phyloP scores from a whole-genome alignment of 1,139 yeast genomes.

The Martiniozyma asiatica region DNA sequence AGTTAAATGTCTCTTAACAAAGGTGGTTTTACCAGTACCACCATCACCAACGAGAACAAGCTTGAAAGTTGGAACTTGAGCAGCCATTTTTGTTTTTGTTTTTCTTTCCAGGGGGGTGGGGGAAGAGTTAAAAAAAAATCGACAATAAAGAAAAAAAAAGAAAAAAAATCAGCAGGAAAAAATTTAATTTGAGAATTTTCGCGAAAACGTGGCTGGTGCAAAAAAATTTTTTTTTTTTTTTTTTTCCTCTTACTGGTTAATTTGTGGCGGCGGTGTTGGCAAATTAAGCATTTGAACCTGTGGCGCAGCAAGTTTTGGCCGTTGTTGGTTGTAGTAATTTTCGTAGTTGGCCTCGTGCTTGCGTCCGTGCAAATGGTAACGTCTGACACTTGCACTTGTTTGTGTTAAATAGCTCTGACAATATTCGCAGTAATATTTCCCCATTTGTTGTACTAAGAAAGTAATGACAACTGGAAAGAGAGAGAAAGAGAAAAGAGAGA shows the following conservation, averaged over 20 bases:
- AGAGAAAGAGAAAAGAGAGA: no score
- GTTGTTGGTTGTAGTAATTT: constrained; percentile 51
- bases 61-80: constrained; percentile 91
- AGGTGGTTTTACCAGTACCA: constrained; percentile 99
- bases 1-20: constrained; percentile 98
- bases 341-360: constrained; percentile 68
- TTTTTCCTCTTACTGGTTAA: no score
- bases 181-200: neutral
- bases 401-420: constrained; percentile 80
- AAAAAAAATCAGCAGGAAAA: constrained; percentile 1
- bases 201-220: neutral
- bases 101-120: neutral
- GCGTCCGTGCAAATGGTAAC: constrained; percentile 70
- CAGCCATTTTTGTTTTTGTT: constrained; percentile 23
- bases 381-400: constrained; percentile 78
- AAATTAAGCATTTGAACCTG: neutral
- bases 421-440: constrained; percentile 72
- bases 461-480: no score
- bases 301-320: neutral
- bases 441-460: no score
- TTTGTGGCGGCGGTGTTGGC: neutral
- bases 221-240: no score
- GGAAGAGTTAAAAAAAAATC: neutral
- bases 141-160: constrained; percentile 1
- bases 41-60: constrained; percentile 99